Evolutionary conservation across 495 filamentous ascomycete species (phyloP).

Genomic region (Cladorrhinum samala): DNA sequence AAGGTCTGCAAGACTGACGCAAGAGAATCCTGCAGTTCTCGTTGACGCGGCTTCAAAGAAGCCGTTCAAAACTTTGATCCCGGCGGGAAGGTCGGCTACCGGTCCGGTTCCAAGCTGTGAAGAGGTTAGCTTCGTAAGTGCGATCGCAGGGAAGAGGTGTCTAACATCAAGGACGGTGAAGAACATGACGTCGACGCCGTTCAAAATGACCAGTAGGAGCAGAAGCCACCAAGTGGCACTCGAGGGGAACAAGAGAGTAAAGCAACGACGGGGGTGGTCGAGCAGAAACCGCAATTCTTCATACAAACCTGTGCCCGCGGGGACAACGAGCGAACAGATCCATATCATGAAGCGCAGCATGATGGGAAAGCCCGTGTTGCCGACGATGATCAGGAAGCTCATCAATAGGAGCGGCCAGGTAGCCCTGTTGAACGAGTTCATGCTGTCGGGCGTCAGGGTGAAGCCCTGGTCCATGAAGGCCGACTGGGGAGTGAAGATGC

Average conservation of each 20-base stretch:
- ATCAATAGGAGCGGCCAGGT: conserved; percentile 68
- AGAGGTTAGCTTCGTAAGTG: neutral
- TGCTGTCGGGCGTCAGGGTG: conserved; percentile 85
- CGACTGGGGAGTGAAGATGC: conserved; percentile 76
- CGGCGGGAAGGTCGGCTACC: conserved; percentile 55
- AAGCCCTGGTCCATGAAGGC: conserved; percentile 86
- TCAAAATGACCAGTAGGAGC: conserved; percentile 73
- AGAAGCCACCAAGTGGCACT: conserved; percentile 96
- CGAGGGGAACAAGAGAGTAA: conserved; percentile 84
- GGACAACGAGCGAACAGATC: conserved; percentile 54
- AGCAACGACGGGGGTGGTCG: conserved; percentile 91
- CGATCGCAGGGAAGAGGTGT: conserved; percentile 5
- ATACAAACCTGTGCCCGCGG: conserved; percentile 60
- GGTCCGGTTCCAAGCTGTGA: conserved; percentile 58
- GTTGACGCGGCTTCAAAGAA: conserved; percentile 85
- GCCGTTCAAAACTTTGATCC: conserved; percentile 71
- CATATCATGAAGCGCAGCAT: conserved; percentile 90
- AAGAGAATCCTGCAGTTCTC: conserved; percentile 79
- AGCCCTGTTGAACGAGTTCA: conserved; percentile 77
- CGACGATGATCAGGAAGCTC: conserved; percentile 78
- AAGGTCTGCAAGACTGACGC: conserved; percentile 65
- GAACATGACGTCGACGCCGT: conserved; percentile 76
- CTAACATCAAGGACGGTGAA: conserved; percentile 85
- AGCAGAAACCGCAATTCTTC: conserved; percentile 86
- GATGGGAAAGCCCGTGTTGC: conserved; percentile 91